Percentiles rank a stretch among this genome's conserved stretches.
Conservation (phyloP, 1,284 basidiomycete genomes). For the Boletus mariae region DNA sequence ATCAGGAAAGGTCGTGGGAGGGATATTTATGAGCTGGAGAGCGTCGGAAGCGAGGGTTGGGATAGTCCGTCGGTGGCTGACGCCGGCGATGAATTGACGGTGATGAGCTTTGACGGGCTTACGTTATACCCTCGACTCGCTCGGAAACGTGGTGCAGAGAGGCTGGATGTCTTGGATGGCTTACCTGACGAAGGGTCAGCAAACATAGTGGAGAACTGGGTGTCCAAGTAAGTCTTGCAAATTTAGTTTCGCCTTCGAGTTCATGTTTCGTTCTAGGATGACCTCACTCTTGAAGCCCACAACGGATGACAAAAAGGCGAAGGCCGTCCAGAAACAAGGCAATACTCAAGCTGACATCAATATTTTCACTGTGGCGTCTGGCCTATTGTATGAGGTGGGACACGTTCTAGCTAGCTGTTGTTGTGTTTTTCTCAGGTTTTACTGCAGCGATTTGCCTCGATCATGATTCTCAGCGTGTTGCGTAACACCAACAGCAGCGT, state of each 20-base stretch:
- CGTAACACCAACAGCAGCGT: slow-evolving; percentile 90
- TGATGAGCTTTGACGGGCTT: slow-evolving; percentile 85
- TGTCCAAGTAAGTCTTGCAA: slow-evolving; percentile 44
- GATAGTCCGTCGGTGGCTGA: slow-evolving; percentile 65
- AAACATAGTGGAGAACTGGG: slow-evolving; percentile 43
- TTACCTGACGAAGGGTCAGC: slow-evolving; percentile 31
- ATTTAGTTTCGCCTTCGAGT: not conserved
- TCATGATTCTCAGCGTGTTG: slow-evolving; percentile 97
- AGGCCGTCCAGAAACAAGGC: slow-evolving; percentile 18
- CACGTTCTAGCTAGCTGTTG: not conserved
- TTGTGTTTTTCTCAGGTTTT: slow-evolving; percentile 7
- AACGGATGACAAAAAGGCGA: slow-evolving; percentile 3
- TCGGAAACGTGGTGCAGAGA: slow-evolving; percentile 75
- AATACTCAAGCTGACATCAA: slow-evolving; percentile 83
- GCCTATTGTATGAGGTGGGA: slow-evolving; percentile 87
- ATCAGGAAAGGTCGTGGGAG: slow-evolving; percentile 81
- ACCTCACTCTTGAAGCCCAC: slow-evolving; percentile 50
- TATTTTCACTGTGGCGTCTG: slow-evolving; percentile 98
- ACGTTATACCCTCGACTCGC: slow-evolving; percentile 82
- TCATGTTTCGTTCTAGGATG: slow-evolving; percentile 39
- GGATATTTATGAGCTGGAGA: slow-evolving; percentile 81
- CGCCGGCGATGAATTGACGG: slow-evolving; percentile 66
- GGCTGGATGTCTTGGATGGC: slow-evolving; percentile 72
- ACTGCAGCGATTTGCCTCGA: slow-evolving; percentile 88
- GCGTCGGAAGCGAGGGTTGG: slow-evolving; percentile 83